A percentile compares a stretch with the other conserved stretches of the same genome.
Evolutionary conservation across 345 rosid genomes (phyloP).

Genomic region (Dipteronia sinensis): DNA sequence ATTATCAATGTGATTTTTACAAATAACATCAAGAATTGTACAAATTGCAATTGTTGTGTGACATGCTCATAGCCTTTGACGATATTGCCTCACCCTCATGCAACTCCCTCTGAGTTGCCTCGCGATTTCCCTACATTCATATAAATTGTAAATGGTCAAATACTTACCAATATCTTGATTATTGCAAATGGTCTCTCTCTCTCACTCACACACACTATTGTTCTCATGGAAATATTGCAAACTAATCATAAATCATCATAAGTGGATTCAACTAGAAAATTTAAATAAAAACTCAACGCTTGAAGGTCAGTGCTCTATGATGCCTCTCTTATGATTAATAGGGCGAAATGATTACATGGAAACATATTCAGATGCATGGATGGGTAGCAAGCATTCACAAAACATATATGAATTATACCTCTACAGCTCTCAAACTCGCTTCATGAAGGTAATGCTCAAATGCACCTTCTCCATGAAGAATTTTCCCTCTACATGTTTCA

Average conservation of each 20-base stretch:
- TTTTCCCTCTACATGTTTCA: conserved; percentile 51
- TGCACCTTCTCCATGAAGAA: conserved; percentile 79
- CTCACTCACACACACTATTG: too few species aligned
- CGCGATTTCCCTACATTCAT: conserved; percentile 43
- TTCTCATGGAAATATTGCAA: background rate
- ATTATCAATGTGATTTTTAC: conserved; percentile 33
- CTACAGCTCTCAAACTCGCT: conserved; percentile 37
- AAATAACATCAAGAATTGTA: conserved; percentile 29
- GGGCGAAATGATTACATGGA: background rate
- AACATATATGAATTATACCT: conserved; percentile 40
- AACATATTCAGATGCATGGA: background rate
- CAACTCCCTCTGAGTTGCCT: conserved; percentile 35
- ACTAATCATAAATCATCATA: too few species aligned
- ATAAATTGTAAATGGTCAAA: background rate
- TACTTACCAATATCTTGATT: background rate
- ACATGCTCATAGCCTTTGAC: conserved; percentile 69
- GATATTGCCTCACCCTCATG: conserved; percentile 62
- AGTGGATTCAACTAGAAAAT: too few species aligned
- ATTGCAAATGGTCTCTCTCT: too few species aligned
- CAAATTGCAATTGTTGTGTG: conserved; percentile 24
- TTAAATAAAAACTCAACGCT: background rate
- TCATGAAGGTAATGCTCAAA: conserved; percentile 59
- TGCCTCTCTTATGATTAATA: too few species aligned
- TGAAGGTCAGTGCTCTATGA: background rate
- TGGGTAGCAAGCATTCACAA: background rate